These are phyloP conservation scores for Pseudonitzschia multiseries DNA, from an alignment of 108 stramenopile genomes.

Conservation along the genomic window DNA sequence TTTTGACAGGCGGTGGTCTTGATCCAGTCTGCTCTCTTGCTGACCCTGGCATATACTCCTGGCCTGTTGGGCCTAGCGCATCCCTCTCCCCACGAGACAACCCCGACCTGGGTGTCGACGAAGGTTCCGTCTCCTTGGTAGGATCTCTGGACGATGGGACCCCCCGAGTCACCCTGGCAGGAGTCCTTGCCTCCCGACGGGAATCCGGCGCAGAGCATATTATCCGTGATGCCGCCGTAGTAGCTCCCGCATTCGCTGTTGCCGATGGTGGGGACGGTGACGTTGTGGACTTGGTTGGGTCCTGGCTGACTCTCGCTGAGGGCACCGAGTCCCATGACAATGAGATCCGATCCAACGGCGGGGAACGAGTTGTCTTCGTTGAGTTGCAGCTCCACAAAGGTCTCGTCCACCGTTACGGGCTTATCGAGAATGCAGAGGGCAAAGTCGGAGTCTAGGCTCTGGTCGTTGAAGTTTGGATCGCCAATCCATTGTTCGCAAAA, in stretches of 20 bases:
- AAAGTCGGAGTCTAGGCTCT: constrained; percentile 39
- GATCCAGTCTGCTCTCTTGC: constrained; percentile 40
- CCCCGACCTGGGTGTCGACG: constrained; percentile 39
- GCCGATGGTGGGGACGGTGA: constrained; percentile 22
- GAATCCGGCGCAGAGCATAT: constrained; percentile 45
- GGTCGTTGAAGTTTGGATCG: constrained; percentile 12
- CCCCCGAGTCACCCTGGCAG: constrained; percentile 64
- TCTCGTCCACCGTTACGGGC: constrained; percentile 21
- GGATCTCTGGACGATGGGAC: constrained; percentile 31
- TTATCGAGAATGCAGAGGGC: constrained; percentile 26
- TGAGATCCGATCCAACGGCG: constrained; percentile 26
- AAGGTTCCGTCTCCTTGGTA: constrained; percentile 23
- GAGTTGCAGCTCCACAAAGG: constrained; percentile 19
- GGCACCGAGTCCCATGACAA: constrained; percentile 56
- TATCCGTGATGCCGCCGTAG: constrained; percentile 21
- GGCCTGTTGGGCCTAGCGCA: constrained; percentile 47
- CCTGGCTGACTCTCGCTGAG: no score
- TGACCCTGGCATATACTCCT: constrained; percentile 49
- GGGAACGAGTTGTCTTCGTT: constrained; percentile 41
- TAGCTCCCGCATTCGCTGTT: constrained; percentile 16
- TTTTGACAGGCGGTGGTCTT: constrained; percentile 23
- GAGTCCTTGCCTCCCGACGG: constrained; percentile 36
- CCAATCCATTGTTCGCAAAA: constrained; percentile 1
- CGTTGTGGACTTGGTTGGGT: constrained; percentile 32
- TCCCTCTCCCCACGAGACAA: constrained; percentile 58